Conservation (phyloP, 2,329 filamentous ascomycete species). For the Boeremia lycopersici region DNA sequence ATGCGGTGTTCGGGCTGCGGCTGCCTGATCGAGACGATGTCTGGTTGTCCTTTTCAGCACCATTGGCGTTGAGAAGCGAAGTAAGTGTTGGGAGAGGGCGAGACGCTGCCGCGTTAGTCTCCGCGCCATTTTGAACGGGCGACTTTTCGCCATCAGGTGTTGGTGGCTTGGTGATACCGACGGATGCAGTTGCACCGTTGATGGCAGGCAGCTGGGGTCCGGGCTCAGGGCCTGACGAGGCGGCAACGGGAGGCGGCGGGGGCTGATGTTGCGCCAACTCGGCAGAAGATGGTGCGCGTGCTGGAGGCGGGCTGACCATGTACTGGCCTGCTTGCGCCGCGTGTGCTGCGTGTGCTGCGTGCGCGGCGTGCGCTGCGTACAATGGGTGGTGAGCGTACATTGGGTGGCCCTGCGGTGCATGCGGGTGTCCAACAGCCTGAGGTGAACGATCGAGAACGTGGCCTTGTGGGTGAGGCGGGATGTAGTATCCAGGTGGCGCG, state of each 20-base stretch:
- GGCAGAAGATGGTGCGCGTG: constrained; percentile 50
- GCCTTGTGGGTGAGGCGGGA: constrained; percentile 28
- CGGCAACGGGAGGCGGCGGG: constrained; percentile 27
- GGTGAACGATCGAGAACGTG: constrained; percentile 45
- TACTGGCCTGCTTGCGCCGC: constrained; percentile 43
- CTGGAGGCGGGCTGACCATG: constrained; percentile 47
- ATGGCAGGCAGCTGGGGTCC: constrained; percentile 46
- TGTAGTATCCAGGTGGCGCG: constrained; percentile 39
- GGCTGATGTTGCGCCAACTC: constrained; percentile 52
- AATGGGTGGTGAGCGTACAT: constrained; percentile 36
- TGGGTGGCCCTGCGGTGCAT: constrained; percentile 42
- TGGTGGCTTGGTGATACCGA: constrained; percentile 35
- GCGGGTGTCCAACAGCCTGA: constrained; percentile 47
- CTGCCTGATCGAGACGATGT: constrained; percentile 50
- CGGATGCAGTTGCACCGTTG: constrained; percentile 31
- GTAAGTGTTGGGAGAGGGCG: constrained; percentile 55
- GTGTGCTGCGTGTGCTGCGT: constrained; percentile 28
- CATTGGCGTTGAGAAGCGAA: constrained; percentile 42
- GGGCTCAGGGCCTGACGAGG: constrained; percentile 37
- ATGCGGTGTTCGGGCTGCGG: constrained; percentile 47
- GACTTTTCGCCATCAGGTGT: constrained; percentile 48
- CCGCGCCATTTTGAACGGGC: constrained; percentile 49
- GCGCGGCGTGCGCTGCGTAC: constrained; percentile 34
- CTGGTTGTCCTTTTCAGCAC: constrained; percentile 36
- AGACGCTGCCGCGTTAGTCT: constrained; percentile 34